Base-by-base conservation (phyloP, 2,329 filamentous ascomycete genomes). In the Alternaria sp. region DNA sequence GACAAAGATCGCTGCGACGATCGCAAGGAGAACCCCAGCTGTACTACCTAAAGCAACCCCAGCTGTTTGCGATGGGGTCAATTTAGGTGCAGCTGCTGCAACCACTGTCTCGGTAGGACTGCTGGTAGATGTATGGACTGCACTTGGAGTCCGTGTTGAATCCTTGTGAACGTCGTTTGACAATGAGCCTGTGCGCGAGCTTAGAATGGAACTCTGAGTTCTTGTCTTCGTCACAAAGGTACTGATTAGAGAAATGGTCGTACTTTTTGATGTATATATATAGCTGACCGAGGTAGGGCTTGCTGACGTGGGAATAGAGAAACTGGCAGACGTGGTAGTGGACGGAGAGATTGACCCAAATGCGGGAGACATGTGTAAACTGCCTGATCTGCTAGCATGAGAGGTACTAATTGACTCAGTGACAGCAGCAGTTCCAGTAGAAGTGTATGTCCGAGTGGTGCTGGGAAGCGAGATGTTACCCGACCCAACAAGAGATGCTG, bases 41-140 rank as follows among this genome's bases (percentile, higher is more conserved):
- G 74, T 73, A 14, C 74, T 72, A 32, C 72, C 76, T 28, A 78
- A 64, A 20, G 74, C 77, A 27, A 79, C 72, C 36, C 75, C 77
- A 12, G 74, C 77, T 6, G 76, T 78, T 60, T 78, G 75, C 2
- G 72, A 67, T 32, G 67, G 69, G 3, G 65, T 70, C 40, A 75
- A 59, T 57, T 68, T 71, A 32, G 70, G 61, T 28, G 70, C 58
- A 48, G 58, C 57, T 18, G 63, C 46, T 12, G 50, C 62, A 10
- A 49, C 53, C 48, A 34, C 51, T 34, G 63, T 65, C 40, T 50
- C 64, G 18, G 65, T 66, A 30, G 59, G 60, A 10, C 45, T 66
- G 16, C 51, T 57, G 5, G 66, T 68, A 18, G 68, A 59, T 20
- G 63, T 57, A 14, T 59, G 60, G 11, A 28, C 41, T 7, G 30